Percentiles rank a stretch among this genome's conserved stretches.
These are phyloP conservation scores for Auricularia auricula-judae DNA, from an alignment of 768 basidiomycete genomes.

Conservation along the genomic window DNA sequence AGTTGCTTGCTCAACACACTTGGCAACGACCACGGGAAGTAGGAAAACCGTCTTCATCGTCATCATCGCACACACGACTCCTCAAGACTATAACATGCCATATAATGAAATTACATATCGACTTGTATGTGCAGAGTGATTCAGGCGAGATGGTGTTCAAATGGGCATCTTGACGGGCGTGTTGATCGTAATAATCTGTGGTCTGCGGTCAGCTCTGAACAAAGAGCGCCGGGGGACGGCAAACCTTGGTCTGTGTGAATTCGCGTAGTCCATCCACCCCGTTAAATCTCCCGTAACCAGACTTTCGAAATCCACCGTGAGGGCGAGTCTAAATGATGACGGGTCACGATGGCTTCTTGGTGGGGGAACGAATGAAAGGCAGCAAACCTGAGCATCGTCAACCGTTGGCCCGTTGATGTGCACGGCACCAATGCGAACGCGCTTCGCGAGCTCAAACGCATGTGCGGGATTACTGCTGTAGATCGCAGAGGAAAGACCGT, in stretches of 20 bases:
- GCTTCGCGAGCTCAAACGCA: slow-evolving; percentile 15
- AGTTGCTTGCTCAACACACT: too few relatives aligned
- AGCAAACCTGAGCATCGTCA: slow-evolving; percentile 9
- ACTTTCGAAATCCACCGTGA: slow-evolving; percentile 4
- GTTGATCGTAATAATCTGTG: not conserved
- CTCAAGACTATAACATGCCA: too few relatives aligned
- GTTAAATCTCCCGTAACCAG: slow-evolving; percentile 24
- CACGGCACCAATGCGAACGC: slow-evolving; percentile 19
- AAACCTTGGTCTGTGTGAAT: slow-evolving; percentile 19
- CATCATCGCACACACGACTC: too few relatives aligned
- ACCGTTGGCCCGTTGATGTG: slow-evolving; percentile 21
- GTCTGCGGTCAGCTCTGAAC: not conserved
- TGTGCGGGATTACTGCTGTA: slow-evolving; percentile 15
- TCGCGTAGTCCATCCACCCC: slow-evolving; percentile 17
- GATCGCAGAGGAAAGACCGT: slow-evolving; percentile 21
- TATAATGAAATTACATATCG: too few relatives aligned
- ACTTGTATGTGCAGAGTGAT: not conserved
- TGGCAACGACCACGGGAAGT: too few relatives aligned
- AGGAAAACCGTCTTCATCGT: too few relatives aligned
- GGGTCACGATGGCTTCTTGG: not conserved
- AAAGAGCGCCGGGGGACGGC: not conserved
- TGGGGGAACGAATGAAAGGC: not conserved
- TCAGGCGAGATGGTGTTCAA: not conserved
- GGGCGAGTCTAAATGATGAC: not conserved
- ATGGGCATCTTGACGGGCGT: not conserved